These are phyloP conservation scores for Nephelium lappaceum DNA, from an alignment of 345 rosid genomes.

Conservation along the genomic window DNA sequence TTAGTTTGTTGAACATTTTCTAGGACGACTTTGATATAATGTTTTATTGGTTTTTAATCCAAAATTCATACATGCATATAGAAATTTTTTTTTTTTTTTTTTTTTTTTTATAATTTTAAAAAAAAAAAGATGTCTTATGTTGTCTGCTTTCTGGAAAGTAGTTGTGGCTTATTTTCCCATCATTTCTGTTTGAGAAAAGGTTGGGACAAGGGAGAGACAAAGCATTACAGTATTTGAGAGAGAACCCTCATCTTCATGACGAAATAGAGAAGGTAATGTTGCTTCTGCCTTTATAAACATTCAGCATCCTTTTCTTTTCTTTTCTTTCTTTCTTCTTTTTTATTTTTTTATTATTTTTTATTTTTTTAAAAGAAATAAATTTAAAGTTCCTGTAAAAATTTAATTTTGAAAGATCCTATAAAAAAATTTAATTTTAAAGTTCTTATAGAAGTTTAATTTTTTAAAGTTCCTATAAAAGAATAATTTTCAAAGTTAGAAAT, in stretches of 20 bases:
- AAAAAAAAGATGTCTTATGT: not conserved
- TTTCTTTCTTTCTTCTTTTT: too few species aligned
- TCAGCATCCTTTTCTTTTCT: too few species aligned
- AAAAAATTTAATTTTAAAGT: too few species aligned
- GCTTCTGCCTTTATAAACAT: not conserved
- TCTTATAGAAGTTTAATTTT: too few species aligned
- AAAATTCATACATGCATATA: not conserved
- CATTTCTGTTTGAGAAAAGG: conserved; percentile 39
- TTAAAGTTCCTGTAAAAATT: too few species aligned
- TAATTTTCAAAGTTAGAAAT: not conserved
- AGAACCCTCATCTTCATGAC: conserved; percentile 59
- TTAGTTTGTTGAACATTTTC: not conserved
- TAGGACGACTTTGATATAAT: not conserved
- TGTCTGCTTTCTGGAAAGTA: not conserved
- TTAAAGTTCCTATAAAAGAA: not conserved
- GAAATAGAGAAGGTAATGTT: conserved; percentile 81
- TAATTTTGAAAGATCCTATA: too few species aligned
- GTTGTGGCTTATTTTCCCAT: conserved; percentile 1
- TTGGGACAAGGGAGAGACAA: conserved; percentile 95
- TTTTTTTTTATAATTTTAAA: too few species aligned
- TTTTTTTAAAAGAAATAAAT: too few species aligned
- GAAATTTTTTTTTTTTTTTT: not conserved
- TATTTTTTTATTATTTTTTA: too few species aligned
- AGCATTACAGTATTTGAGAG: conserved; percentile 82
- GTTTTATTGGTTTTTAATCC: not conserved